Evolutionary conservation across 257 asterid genomes (phyloP).

Genomic region (Solanum dulcamara): DNA sequence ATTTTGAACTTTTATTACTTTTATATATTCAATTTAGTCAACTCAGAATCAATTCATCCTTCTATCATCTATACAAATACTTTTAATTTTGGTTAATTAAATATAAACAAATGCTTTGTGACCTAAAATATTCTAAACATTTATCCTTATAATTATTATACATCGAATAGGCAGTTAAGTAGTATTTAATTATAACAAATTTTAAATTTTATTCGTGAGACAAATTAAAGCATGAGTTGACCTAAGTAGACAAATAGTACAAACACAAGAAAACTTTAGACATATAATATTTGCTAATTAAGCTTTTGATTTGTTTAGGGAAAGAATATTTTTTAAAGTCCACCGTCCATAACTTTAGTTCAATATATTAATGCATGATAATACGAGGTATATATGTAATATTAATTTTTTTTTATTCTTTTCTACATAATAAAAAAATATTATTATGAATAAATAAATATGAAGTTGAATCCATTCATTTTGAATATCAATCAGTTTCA

Average conservation of each 20-base stretch:
- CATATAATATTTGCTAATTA: background rate
- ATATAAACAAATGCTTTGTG: background rate
- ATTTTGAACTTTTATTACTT: background rate
- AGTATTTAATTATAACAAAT: background rate
- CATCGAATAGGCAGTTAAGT: no score
- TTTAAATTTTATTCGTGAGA: background rate
- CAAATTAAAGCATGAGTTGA: constrained; percentile 1
- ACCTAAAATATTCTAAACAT: background rate
- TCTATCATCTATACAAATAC: background rate
- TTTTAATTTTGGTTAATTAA: background rate
- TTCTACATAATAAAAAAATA: background rate
- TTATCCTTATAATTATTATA: background rate
- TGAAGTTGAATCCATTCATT: no score
- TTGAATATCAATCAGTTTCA: no score
- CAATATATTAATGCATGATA: background rate
- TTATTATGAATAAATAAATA: background rate
- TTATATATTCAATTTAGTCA: constrained; percentile 17
- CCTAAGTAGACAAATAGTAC: background rate
- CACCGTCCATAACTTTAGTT: background rate
- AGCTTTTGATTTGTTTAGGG: background rate
- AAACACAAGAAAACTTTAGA: background rate
- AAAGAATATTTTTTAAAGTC: background rate
- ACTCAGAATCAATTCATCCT: constrained; percentile 30
- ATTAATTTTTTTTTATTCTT: background rate
- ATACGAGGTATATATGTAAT: background rate